A percentile compares a stretch with the other conserved stretches of the same genome.
These are phyloP conservation scores for Suillus luteus DNA, from an alignment of 768 basidiomycete species.

Conservation along the genomic window DNA sequence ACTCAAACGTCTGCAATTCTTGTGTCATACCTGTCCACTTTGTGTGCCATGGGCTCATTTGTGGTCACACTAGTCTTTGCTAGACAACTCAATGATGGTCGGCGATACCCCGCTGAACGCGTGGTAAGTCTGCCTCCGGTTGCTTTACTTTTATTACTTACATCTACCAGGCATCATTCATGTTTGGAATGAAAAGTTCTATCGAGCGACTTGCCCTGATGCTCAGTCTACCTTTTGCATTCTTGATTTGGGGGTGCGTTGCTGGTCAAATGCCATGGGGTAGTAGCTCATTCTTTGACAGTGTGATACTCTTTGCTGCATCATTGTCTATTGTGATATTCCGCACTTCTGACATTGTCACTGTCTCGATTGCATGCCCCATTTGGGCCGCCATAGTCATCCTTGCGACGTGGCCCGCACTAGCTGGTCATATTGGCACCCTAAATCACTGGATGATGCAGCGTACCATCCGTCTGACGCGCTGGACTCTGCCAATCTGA, in stretches of 20 bases:
- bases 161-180: background rate
- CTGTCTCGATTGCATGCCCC: too few relatives aligned
- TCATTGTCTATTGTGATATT: background rate
- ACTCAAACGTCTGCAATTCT: constrained; percentile 8
- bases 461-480: too few relatives aligned
- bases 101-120: constrained; percentile 10
- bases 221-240: constrained; percentile 50
- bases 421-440: too few relatives aligned
- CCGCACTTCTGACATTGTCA: background rate
- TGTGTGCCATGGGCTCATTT: constrained; percentile 11
- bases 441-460: too few relatives aligned
- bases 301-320: background rate
- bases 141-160: background rate
- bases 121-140: constrained; percentile 24
- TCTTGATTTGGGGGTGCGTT: constrained; percentile 56
- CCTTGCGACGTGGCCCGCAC: too few relatives aligned
- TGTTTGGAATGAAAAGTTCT: constrained; percentile 27
- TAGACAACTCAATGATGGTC: constrained; percentile 27
- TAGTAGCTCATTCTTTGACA: background rate
- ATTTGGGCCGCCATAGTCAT: too few relatives aligned
- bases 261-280: background rate
- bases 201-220: constrained; percentile 48
- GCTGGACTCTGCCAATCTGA: too few relatives aligned
- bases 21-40: constrained; percentile 11
- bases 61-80: constrained; percentile 12